Conservation (phyloP, 148 eudicot genomes). For the Tetragonia tetragonoides region DNA sequence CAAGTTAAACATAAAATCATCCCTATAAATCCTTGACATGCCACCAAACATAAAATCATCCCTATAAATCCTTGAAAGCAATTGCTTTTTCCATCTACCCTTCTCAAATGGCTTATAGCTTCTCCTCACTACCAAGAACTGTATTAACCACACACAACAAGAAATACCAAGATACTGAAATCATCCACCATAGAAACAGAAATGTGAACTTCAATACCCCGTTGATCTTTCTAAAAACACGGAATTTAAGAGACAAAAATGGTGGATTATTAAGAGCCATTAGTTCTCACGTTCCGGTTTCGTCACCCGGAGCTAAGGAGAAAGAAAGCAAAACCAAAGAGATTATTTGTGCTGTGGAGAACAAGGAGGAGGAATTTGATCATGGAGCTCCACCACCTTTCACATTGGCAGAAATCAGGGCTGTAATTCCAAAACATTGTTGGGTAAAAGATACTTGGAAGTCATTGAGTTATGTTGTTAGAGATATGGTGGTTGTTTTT, state of each 20-base stretch:
- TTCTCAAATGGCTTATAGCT: too few species aligned
- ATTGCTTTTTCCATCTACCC: too few species aligned
- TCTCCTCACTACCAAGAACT: too few species aligned
- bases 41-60: too few species aligned
- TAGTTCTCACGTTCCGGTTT: not conserved
- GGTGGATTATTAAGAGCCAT: not conserved
- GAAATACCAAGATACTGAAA: not conserved
- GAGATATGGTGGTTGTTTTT: slow-evolving; percentile 49
- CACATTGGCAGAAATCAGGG: slow-evolving; percentile 41
- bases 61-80: too few species aligned
- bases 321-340: too few species aligned
- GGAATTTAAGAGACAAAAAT: too few species aligned
- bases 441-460: slow-evolving; percentile 61
- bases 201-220: not conserved
- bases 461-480: slow-evolving; percentile 55
- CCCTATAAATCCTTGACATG: too few species aligned
- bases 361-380: slow-evolving; percentile 31
- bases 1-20: too few species aligned
- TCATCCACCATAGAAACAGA: not conserved
- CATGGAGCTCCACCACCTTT: slow-evolving; percentile 53
- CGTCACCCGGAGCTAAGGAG: not conserved
- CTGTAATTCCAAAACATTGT: slow-evolving; percentile 59
- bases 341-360: too few species aligned
- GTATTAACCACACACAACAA: not conserved
- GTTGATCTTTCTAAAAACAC: too few species aligned